Evolutionary conservation across 805 yeast species (phyloP), one percentile per base, ranked within the genome.

Genomic region (Yarrowia sp.): DNA sequence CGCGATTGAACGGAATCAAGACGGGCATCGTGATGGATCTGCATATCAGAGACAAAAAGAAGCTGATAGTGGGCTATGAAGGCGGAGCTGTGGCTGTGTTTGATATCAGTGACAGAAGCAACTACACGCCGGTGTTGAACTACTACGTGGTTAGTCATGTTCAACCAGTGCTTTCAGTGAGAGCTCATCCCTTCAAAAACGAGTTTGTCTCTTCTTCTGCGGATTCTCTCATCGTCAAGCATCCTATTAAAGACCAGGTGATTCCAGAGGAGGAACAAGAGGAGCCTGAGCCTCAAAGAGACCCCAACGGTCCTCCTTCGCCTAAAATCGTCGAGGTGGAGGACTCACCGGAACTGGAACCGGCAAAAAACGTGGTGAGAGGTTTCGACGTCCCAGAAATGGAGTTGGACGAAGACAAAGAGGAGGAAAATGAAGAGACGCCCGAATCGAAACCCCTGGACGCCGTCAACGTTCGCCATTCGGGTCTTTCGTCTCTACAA

Each of bases 1-100:
- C 66, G 12, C 49, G 42, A 50, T 2, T 64, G 12, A 64, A 33
- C 12, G 52, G 49, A 2, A 9, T 20, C 42, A 85, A 82, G 15
- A 81, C 84, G 40, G 96, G 96, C 1, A 88, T 90, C 47, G 83
- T 89, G 14, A 89, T 91, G 92, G 83, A 81, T 55, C 71, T 88
- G 2, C 69, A 73, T 0, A 82, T 85, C 76, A 72, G 82, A 0
- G 72, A 72, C 12, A 40, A 65, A 4, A 71, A 73, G 2, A 71
- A 73, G 2, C 70, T 74, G 10, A 68, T 76, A 17, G 79, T 88
- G 7, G 97, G 96, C 0, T 91, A 84, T 73, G 97, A 91, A 74
- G 87, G 90, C 17, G 96, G 97, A 0, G 87, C 85, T 71, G 80
- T 86, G 8, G 76, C 78, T 0, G 72, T 77, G 0, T 78, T 73